Evolutionary conservation across 306 rosid species (phyloP).

Genomic region (Trichosanthes cucumerina): DNA sequence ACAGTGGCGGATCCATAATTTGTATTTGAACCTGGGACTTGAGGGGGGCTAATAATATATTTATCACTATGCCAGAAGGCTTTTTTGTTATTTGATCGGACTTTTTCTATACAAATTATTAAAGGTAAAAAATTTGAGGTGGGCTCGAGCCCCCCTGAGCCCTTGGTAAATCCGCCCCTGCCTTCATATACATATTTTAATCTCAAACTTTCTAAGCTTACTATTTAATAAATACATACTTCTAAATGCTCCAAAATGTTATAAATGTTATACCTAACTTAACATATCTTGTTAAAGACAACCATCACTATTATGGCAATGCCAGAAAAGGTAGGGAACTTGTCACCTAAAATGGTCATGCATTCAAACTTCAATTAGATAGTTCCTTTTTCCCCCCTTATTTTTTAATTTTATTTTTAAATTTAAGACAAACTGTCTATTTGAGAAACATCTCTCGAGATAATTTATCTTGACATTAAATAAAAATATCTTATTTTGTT

Average conservation of each 20-base stretch:
- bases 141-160: no score
- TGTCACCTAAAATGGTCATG: conserved; percentile 16
- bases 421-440: background rate
- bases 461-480: background rate
- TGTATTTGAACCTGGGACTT: no score
- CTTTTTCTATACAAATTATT: no score
- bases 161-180: no score
- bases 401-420: background rate
- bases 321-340: conserved; percentile 51
- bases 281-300: conserved; percentile 5
- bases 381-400: background rate
- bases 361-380: background rate
- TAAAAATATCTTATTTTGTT: background rate
- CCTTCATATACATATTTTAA: no score
- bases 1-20: no score
- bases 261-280: conserved; percentile 52
- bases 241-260: background rate
- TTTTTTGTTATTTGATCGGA: no score
- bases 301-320: conserved; percentile 22
- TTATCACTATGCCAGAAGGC: no score
- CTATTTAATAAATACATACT: no score
- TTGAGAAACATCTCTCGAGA: background rate
- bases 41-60: no score
- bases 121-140: no score
- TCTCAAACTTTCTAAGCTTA: no score